A percentile compares a stretch with the other conserved stretches of the same genome.
Conservation (phyloP, 1,284 basidiomycete genomes). For the Erythrobasidium hasegawianum region DNA sequence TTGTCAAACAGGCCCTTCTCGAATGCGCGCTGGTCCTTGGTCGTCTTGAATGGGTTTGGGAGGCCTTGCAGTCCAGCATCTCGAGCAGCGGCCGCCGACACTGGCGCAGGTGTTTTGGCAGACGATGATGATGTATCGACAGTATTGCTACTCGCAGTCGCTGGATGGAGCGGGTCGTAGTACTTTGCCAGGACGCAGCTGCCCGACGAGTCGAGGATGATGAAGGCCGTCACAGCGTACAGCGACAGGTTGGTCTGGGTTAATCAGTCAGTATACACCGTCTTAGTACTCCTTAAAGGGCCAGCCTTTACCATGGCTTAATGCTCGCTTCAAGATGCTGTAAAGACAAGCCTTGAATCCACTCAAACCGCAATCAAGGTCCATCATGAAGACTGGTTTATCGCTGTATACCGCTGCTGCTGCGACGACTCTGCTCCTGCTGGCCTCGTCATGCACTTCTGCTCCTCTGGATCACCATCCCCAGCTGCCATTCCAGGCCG, state of each 20-base stretch:
- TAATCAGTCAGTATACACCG: background rate
- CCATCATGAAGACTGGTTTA: too few relatives aligned
- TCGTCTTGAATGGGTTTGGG: constrained; percentile 62
- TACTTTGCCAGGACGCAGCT: constrained; percentile 94
- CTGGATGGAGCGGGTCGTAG: constrained; percentile 69
- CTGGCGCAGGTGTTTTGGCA: constrained; percentile 34
- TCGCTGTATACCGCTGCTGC: too few relatives aligned
- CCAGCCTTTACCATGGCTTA: background rate
- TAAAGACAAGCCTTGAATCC: too few relatives aligned
- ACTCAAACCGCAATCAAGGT: too few relatives aligned
- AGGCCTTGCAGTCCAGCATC: constrained; percentile 36
- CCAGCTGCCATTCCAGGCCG: too few relatives aligned
- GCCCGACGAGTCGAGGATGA: constrained; percentile 90
- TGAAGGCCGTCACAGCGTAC: constrained; percentile 77
- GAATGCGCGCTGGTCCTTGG: constrained; percentile 92
- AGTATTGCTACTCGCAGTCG: constrained; percentile 36
- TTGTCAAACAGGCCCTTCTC: constrained; percentile 95
- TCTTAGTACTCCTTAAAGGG: background rate
- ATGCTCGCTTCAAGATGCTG: background rate
- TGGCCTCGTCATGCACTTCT: too few relatives aligned
- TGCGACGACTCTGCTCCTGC: too few relatives aligned
- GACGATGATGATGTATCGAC: constrained; percentile 39
- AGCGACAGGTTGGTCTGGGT: constrained; percentile 69
- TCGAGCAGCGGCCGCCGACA: background rate
- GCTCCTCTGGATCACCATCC: too few relatives aligned